phyloP scores from a whole-genome alignment of 208 protist genomes.

The Crithidia acanthocephali region DNA sequence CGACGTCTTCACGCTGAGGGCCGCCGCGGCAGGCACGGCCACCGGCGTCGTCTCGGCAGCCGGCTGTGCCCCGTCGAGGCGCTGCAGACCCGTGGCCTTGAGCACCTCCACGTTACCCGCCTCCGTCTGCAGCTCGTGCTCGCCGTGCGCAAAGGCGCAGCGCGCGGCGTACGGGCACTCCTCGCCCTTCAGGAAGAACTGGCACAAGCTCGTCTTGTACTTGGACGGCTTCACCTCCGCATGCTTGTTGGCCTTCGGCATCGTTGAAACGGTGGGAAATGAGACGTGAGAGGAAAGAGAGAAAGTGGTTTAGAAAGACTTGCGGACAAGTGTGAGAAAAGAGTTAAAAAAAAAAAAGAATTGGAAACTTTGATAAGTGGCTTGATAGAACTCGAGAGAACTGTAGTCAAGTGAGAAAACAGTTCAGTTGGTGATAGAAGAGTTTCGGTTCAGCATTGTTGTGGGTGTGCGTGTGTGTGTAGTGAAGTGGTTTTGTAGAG shows the following conservation, averaged over 20 bases:
- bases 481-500: no score
- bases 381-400: conserved; percentile 21
- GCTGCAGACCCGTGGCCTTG: conserved; percentile 63
- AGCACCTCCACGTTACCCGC: conserved; percentile 69
- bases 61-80: conserved; percentile 47
- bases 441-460: neutral
- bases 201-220: conserved; percentile 83
- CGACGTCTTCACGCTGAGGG: conserved; percentile 15
- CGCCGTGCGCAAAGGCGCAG: conserved; percentile 87
- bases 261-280: conserved; percentile 7
- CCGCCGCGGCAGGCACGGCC: neutral
- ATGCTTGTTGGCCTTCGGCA: conserved; percentile 49
- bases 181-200: conserved; percentile 61
- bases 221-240: conserved; percentile 89
- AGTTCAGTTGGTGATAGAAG: no score
- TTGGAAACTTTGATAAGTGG: neutral
- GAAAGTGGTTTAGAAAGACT: conserved; percentile 3
- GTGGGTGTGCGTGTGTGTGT: neutral
- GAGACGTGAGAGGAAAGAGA: neutral
- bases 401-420: neutral
- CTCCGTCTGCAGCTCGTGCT: conserved; percentile 78
- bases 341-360: conserved; percentile 17
- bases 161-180: conserved; percentile 71
- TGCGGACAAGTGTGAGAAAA: conserved; percentile 9
- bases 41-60: conserved; percentile 11